phyloP scores from a whole-genome alignment of 1,139 yeast species.

The Candida pseudoviswanathii region DNA sequence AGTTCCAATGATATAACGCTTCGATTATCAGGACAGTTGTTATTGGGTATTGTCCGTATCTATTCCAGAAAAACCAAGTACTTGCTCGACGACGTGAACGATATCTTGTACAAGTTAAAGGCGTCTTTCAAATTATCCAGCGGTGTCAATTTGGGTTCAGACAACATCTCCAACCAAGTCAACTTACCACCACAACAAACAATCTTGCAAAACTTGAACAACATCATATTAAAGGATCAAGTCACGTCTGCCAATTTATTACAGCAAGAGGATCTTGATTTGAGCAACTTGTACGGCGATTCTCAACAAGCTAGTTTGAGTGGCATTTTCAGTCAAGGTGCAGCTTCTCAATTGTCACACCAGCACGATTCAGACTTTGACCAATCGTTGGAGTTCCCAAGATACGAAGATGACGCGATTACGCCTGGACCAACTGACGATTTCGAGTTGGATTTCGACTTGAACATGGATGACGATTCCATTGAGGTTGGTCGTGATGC shows the following conservation, averaged over 20 bases:
- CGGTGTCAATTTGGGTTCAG: conserved; percentile 35
- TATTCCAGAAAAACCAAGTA: conserved; percentile 87
- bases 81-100: conserved; percentile 81
- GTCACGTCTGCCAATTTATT: conserved; percentile 78
- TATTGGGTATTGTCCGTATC: conserved; percentile 86
- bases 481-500: conserved; percentile 54
- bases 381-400: conserved; percentile 61
- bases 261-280: conserved; percentile 62
- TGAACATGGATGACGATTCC: conserved; percentile 47
- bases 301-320: conserved; percentile 9
- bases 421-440: conserved; percentile 19
- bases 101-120: conserved; percentile 72
- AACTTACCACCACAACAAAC: conserved; percentile 54
- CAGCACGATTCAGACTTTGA: conserved; percentile 29
- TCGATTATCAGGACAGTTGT: conserved; percentile 82
- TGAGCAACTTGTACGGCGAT: conserved; percentile 40
- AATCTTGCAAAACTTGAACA: conserved; percentile 55
- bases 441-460: conserved; percentile 53
- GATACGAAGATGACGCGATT: conserved; percentile 32
- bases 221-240: conserved; percentile 69
- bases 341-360: conserved; percentile 9
- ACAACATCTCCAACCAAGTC: conserved; percentile 24
- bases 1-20: conserved; percentile 56
- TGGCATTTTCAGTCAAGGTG: conserved; percentile 14
- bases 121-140: conserved; percentile 61